Base-by-base conservation (phyloP, 2,329 filamentous ascomycete genomes). In the Colletotrichum paranaense region DNA sequence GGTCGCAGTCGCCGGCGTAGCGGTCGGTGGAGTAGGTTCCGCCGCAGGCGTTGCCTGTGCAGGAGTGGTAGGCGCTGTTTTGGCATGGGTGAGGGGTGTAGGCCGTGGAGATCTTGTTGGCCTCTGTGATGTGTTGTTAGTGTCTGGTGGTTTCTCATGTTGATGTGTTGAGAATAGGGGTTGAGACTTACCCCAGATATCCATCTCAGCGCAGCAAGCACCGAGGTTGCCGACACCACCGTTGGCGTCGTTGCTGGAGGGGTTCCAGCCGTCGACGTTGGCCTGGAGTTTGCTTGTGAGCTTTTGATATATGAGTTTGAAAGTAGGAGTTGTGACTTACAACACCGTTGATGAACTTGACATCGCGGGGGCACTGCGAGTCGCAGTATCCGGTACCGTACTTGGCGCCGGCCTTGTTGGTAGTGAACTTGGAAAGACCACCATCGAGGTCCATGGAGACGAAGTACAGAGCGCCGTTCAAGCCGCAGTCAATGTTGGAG, bases 401-500 rank as follows among this genome's bases (percentile, higher is more conserved):
- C 80, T 88, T 87, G 78, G 90, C 89, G 72, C 86, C 86, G 12
- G 85, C 86, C 81, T 85, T 84, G 82, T 87, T 91, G 79, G 80
- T 82, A 2, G 82, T 71, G 81, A 87, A 89, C 80, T 86, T 86
- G 79, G 81, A 77, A 76, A 84, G 78, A 60, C 89, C 89, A 76
- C 89, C 89, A 75, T 91, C 89, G 22, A 83, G 81, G 52, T 90
- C 88, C 88, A 90, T 90, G 78, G 87, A 85, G 58, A 89, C 87
- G 68, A 91, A 89, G 84, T 94, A 94, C 59, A 94, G 84, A 58
- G 92, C 92, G 67, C 92, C 92, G 82, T 94, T 94, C 72, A 94
- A 83, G 73, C 92, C 92, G 78, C 92, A 94, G 73, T 89, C 88
- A 24, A 93, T 84, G 77, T 88, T 87, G 53, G 91, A 93, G 57